Evolutionary conservation across 2,329 filamentous ascomycete species (phyloP).

Genomic region (Lachnellula occidentalis): DNA sequence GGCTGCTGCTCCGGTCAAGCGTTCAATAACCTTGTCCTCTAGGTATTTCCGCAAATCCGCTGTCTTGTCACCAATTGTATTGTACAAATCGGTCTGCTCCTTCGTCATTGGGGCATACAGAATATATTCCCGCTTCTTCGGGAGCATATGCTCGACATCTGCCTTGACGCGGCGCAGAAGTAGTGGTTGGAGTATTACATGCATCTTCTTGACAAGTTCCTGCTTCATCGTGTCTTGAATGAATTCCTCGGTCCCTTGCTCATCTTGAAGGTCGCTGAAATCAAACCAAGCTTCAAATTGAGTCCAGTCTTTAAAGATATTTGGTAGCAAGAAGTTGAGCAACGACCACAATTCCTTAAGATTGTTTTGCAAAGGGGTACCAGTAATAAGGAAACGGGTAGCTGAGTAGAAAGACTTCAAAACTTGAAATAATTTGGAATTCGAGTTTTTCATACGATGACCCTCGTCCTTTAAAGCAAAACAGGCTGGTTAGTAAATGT

Average conservation of each 20-base stretch:
- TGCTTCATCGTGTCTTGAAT: conserved; percentile 73
- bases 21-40: conserved; percentile 70
- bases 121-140: conserved; percentile 94
- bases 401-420: conserved; percentile 84
- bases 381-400: conserved; percentile 86
- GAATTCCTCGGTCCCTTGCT: conserved; percentile 71
- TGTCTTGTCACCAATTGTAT: conserved; percentile 52
- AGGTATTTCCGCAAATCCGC: conserved; percentile 67
- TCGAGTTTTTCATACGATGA: conserved; percentile 94
- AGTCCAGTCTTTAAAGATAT: conserved; percentile 88
- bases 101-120: conserved; percentile 87
- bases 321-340: conserved; percentile 85
- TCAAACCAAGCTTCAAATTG: conserved; percentile 97
- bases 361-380: conserved; percentile 93
- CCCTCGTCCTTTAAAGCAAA: conserved; percentile 73
- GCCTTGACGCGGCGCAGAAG: conserved; percentile 84
- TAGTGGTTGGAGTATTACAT: conserved; percentile 88
- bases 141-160: conserved; percentile 86
- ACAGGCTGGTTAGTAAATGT: conserved; percentile 10
- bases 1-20: conserved; percentile 48
- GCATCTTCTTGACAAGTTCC: conserved; percentile 79
- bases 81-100: conserved; percentile 87
- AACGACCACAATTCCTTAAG: conserved; percentile 92
- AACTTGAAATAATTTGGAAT: conserved; percentile 85
- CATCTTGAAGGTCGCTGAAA: conserved; percentile 86